Base-by-base conservation (phyloP, 768 basidiomycete species). In the Coprinopsis strossmayeri region DNA sequence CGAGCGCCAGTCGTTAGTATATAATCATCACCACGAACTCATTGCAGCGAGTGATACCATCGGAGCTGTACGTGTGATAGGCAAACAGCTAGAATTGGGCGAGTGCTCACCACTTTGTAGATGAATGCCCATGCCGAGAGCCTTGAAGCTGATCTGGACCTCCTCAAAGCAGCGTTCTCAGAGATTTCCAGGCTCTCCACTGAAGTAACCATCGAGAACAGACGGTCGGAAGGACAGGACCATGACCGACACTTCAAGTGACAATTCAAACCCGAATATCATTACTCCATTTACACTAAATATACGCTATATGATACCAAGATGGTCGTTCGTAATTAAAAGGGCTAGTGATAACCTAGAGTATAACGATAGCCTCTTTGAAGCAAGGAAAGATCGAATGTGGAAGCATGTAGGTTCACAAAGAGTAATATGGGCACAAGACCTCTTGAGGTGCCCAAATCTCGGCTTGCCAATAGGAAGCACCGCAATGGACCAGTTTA, bases 41-140 rank as follows among this genome's bases (percentile, higher is more conserved):
- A 93, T 96, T 44, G 89, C 90, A 1, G 93, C 93, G 2, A 91
- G 86, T 51, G 89, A 92, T 57, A 95, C 93, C 7, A 95, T 96
- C 54, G 81, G 84, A 51, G 81, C 84, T 3, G 91, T 92, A 64
- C 17, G 82, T n/a, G n/a, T n/a, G n/a, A n/a, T n/a, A n/a, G n/a
- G n/a, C n/a, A n/a, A n/a, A n/a, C n/a, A n/a, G n/a, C n/a, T n/a
- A n/a, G n/a, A n/a, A n/a, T n/a, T 45, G 3, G 37, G 51, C 20
- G 18, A 38, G 10, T 42, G 43, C 7, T n/a, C 25, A 32, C 28
- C 5, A 18, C 12, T 34, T 34, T 30, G 20, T 27, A 92, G 91
- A 91, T 95, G 84, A 94, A 91, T 64, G 75, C 78, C 4, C 78
- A 88, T 11, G 90, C 92, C 1, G 91, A 94, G 61, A 81, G 82